Percentiles rank a stretch among this genome's conserved stretches.
These are phyloP conservation scores for Lonicera japonica DNA, from an alignment of 129 eudicot genomes.

Conservation along the genomic window DNA sequence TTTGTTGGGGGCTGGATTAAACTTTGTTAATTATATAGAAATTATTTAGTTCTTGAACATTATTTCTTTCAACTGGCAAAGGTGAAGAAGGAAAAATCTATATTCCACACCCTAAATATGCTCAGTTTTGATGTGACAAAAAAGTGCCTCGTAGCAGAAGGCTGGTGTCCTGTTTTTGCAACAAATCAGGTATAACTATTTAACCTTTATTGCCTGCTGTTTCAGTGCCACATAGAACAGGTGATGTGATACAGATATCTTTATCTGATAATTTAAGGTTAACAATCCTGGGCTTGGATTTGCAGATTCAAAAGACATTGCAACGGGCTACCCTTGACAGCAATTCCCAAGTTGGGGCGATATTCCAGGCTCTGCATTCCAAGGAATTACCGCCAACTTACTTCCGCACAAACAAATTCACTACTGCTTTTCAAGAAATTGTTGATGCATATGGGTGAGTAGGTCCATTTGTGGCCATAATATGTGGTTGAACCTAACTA, in stretches of 20 bases:
- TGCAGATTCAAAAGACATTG: constrained; percentile 63
- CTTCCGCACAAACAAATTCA: constrained; percentile 77
- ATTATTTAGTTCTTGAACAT: not conserved
- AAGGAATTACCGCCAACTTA: constrained; percentile 82
- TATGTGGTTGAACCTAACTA: not conserved
- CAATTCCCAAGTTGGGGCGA: constrained; percentile 77
- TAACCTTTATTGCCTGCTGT: not conserved
- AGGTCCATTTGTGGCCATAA: not conserved
- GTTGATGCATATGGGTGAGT: constrained; percentile 95
- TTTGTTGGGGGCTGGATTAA: not conserved
- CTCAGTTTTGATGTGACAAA: constrained; percentile 84
- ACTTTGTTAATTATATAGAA: not conserved
- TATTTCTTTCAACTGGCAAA: constrained; percentile 17
- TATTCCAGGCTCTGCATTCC: constrained; percentile 67
- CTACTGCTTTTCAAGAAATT: constrained; percentile 77
- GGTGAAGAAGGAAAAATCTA: constrained; percentile 83
- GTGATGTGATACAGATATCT: not conserved
- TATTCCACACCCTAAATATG: constrained; percentile 77
- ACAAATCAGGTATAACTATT: constrained; percentile 44
- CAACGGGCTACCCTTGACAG: constrained; percentile 56
- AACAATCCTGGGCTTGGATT: constrained; percentile 5
- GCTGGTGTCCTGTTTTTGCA: constrained; percentile 86
- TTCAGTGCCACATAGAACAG: not conserved
- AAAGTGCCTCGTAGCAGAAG: constrained; percentile 94
- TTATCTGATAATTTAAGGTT: not conserved